Evolutionary conservation across 2,329 filamentous ascomycete species (phyloP), one percentile per base, ranked within the genome.

Genomic region (Neospermospora avenae): DNA sequence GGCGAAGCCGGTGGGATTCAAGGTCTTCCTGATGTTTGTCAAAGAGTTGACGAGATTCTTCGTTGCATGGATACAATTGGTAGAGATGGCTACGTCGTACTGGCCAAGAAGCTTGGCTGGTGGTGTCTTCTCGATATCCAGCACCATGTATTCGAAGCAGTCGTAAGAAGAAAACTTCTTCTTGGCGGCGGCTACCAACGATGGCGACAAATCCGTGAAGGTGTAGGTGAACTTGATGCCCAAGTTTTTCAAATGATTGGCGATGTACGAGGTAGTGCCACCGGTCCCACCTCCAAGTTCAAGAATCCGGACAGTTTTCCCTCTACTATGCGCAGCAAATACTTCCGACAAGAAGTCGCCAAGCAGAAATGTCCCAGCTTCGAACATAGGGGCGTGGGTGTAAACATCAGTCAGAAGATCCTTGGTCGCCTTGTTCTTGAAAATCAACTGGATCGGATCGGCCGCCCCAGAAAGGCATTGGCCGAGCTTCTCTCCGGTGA

Each of bases 231-330:
- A 28, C 4, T 44, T 31, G 16, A 63, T 0, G 62, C 59, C 2
- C 3, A 80, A 66, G 0, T 58, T 42, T 0, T 69, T 59, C 0
- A 76, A 57, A 1, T 79, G 24, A 1, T 67, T 57, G 7, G 18
- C 20, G 31, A 59, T 2, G 14, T 11, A 14, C 11, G 61, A 63
- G 0, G 78, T 76, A 0, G 78, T 80, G 0, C 74, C 76, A 2
- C 78, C 77, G 0, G 76, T 78, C 11, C 77, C 77, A 0, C 72
- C 77, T 0, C 78, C 77, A 7, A 79, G 61, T 63, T 80, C 77
- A 54, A 81, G 70, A 39, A 80, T 75, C 2, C 69, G 66, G n/a
- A 77, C 62, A 3, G 46, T 44, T 14, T 28, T 52, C 10, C 18
- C 20, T 4, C 28, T 37, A 28, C 13, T 39, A 5, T 34, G 14